Base-by-base conservation (phyloP, 768 basidiomycete genomes). In the Hydnum rufescens region DNA sequence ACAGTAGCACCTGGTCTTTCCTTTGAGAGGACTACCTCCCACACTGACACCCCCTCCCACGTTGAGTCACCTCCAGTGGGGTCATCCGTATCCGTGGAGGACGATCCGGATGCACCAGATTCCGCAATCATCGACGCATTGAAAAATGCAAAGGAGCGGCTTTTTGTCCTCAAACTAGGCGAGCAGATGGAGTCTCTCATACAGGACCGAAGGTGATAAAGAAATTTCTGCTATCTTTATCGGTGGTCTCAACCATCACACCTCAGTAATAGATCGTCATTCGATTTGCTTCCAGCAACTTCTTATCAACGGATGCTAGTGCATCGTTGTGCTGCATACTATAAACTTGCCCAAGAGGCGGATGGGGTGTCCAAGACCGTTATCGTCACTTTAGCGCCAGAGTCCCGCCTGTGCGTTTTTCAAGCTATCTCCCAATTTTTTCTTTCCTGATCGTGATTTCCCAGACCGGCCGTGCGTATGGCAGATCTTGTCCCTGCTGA, bases 81-180 rank as follows among this genome's bases (percentile, higher is more conserved):
- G 13, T 39, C 36, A 39, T 13, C 36, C 13, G 22, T 22, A 13
- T 13, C 36, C 36, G 36, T 39, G 13, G 22, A 39, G 13, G 36
- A 39, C 36, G 36, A 13, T 13, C 26, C 44, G 8, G 44, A 47
- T 13, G 44, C 26, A 13, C 44, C 44, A 57, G 85, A 88, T 69
- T 71, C 75, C 5, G 79, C 81, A 64, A 85, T 89, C 59, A 60
- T 88, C 60, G 85, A 89, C 64, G 86, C 87, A 22, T 80, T 89
- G 57, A 76, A 71, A 65, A 80, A 79, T 72, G 47, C 58, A 16
- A 89, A 89, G 68, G 86, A 89, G 65, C 74, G 86, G 62, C 71
- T 89, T 56, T 89, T 79, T 64, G 84, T 89, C 46, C 68, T 89
- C 60, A 87, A 82, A 70, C 73, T 89, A n/a, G 86, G 83, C 54